A percentile compares a stretch with the other conserved stretches of the same genome.
Conservation (phyloP, 257 asterid species). For the Hygrophila difformis region DNA sequence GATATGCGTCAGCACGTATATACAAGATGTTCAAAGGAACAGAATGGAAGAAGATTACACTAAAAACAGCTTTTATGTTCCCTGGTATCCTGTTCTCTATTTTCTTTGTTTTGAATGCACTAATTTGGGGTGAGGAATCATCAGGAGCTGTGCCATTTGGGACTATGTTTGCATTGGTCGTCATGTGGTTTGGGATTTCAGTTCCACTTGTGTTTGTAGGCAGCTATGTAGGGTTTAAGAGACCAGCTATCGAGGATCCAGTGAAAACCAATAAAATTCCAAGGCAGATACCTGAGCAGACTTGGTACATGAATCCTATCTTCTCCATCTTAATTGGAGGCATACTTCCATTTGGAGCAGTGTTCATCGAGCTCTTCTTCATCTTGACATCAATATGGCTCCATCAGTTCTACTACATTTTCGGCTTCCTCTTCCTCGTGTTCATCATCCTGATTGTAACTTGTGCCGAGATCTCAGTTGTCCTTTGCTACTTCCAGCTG, state of each 20-base stretch:
- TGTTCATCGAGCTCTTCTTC: too few species aligned
- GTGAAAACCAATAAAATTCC: slow-evolving; percentile 12
- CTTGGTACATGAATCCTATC: slow-evolving; percentile 2
- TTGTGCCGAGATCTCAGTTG: slow-evolving; percentile 11
- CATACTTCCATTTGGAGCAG: too few species aligned
- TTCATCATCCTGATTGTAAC: slow-evolving; percentile 17
- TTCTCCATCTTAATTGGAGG: slow-evolving; percentile 1
- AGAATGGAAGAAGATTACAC: slow-evolving; percentile 19
- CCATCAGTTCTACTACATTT: slow-evolving; percentile 18
- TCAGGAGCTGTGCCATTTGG: slow-evolving; percentile 12
- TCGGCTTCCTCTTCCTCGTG: slow-evolving; percentile 17
- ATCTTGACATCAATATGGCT: slow-evolving; percentile 13
- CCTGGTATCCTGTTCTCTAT: slow-evolving; percentile 13
- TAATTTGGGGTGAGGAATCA: slow-evolving; percentile 14
- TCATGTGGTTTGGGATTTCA: slow-evolving; percentile 13
- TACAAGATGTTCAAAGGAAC: slow-evolving; percentile 18
- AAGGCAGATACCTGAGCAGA: slow-evolving; percentile 4
- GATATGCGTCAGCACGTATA: slow-evolving; percentile 13
- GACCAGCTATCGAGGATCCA: slow-evolving; percentile 13
- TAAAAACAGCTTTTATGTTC: slow-evolving; percentile 13
- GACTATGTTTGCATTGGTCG: slow-evolving; percentile 9
- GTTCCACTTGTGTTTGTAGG: slow-evolving; percentile 1
- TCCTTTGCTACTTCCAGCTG: not conserved
- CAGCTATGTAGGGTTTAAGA: slow-evolving; percentile 11
- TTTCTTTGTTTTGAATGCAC: slow-evolving; percentile 15